phyloP scores from a whole-genome alignment of 306 rosid species.

The Cicer arietinum region DNA sequence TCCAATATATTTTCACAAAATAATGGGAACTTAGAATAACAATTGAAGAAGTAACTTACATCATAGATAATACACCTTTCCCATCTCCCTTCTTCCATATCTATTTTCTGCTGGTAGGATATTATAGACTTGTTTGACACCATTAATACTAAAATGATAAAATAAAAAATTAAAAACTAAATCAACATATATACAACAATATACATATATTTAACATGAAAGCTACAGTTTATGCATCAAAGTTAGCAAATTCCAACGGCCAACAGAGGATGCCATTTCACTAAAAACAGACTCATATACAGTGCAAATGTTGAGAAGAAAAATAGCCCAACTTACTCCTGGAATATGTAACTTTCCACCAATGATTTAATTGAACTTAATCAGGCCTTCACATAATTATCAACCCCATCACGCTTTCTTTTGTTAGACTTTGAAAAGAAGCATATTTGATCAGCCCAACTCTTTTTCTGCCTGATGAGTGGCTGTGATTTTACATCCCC shows the following conservation, averaged over 20 bases:
- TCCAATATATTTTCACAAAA: too few species aligned
- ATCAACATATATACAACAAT: not conserved
- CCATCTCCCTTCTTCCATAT: too few species aligned
- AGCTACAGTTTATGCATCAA: conserved; percentile 54
- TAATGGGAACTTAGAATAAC: too few species aligned
- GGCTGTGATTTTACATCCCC: conserved; percentile 61
- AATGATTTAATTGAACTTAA: conserved; percentile 31
- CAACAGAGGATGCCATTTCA: conserved; percentile 44
- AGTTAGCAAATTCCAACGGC: conserved; percentile 46
- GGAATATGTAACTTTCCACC: conserved; percentile 35
- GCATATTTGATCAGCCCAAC: conserved; percentile 72
- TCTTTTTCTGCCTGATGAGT: conserved; percentile 61
- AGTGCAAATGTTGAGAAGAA: conserved; percentile 31
- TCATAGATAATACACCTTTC: too few species aligned
- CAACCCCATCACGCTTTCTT: conserved; percentile 65
- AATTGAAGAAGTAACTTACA: too few species aligned
- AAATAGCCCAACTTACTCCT: conserved; percentile 14
- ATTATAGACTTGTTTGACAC: conserved; percentile 43
- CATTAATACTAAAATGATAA: conserved; percentile 47
- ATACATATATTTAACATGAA: conserved; percentile 32
- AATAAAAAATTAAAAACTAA: conserved; percentile 44
- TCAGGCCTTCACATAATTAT: conserved; percentile 59
- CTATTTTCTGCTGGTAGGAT: too few species aligned
- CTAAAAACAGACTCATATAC: not conserved
- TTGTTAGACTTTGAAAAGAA: conserved; percentile 71